Base-by-base conservation (phyloP, 345 rosid genomes). In the Euphorbia peplus region DNA sequence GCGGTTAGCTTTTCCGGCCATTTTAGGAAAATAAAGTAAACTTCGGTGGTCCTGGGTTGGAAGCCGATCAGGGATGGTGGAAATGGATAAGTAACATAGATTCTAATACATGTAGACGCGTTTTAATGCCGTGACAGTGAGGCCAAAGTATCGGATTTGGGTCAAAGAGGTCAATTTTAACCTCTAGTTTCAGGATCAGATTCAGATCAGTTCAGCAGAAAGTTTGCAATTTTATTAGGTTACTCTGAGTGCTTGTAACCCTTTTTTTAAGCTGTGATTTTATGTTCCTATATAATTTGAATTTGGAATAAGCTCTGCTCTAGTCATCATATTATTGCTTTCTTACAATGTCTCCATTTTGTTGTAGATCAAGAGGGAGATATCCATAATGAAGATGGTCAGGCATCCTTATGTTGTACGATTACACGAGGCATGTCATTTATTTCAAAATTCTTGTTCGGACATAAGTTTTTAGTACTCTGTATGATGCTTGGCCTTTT, bases 331-430 rank as follows among this genome's bases (percentile, higher is more conserved):
- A 13, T 2, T 41, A 10, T 18, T 9, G 12, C 9, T n/a, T 30
- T 25, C 12, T 62, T 14, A 30, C n/a, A 3, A 4, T 3, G 28
- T 15, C 19, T 52, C n/a, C 22, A 9, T 64, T 26, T 28, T 44
- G 14, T 35, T 60, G 71, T 87, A 93, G 99, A 95, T 95, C 74
- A 95, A 95, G 83, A 84, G 89, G 71, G 99, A 95, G 91, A 95
- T 95, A 80, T 91, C 93, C 26, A 91, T 95, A 15, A 95, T 95
- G 99, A 95, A 91, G 84, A 95, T 95, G 73, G 99, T 95, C 67
- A 84, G 99, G 44, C 99, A 95, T 83, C 99, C 99, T 75, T 77
- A 75, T 14, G 95, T 91, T 63, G 99, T 90, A 74, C 95, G 96
- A 63, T 86, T 95, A 60, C 84, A 91, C 18, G 99, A 91, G 95